Evolutionary conservation across 1,284 basidiomycete species (phyloP), one percentile per base, ranked within the genome.

Genomic region (Ceratobasidium sp.): DNA sequence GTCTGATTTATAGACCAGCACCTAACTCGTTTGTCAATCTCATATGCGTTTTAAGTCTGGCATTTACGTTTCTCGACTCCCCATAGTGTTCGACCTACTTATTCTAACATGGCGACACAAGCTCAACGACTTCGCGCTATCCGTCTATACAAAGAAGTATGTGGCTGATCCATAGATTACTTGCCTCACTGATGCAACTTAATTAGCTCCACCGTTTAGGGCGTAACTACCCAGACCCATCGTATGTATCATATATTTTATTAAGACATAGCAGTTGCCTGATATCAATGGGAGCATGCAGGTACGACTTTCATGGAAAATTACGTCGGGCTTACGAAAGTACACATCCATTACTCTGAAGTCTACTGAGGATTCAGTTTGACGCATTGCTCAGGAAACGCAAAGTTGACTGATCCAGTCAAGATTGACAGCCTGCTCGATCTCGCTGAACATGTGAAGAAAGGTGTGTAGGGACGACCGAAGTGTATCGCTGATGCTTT

Each of bases 401-500:
- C 87, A 74, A 80, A 86, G 76, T 82, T 94, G 73, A 89, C 85
- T 11, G 88, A 93, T 79, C 86, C 86, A 44, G 85, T 86, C 47
- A 89, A 93, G 76, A 91, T 96, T 71, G 91, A 94, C 81, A 89
- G 87, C 75, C 92, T 93, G 1, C 83, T 95, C 62, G 88, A 87
- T 72, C 83, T 95, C 46, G 93, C 89, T 9, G 93, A 95, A 80
- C 95, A 94, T 78, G 95, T 96, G 80, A 94, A 92, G 82, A 94
- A 93, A 79, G 94, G 94, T 93, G 76, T 75, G 88, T 79, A 32
- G n/a, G n/a, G 41, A 16, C 28, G 44, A 9, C 74, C n/a, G 16
- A 16, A 11, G 8, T 26, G 11, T 18, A 38, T 0, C 43, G 23
- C 7, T 44, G 43, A 26, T 30, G 54, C 32, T 32, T 57, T 59